These are phyloP conservation scores for Exobasidium rhododendri DNA, from an alignment of 1,284 basidiomycete species.

Conservation along the genomic window DNA sequence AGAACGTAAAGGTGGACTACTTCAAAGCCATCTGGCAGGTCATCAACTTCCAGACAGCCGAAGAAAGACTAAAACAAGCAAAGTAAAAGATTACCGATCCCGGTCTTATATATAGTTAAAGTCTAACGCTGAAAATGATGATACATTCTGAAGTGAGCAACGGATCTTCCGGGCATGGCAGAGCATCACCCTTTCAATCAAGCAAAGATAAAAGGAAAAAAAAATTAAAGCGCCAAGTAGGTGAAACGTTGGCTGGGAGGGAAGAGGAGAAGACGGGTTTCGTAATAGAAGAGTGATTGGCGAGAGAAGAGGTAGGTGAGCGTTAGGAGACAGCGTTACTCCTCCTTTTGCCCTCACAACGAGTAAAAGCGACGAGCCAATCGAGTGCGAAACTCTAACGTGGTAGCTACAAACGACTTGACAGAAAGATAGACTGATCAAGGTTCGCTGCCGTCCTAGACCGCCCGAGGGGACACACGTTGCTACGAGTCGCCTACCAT, in stretches of 20 bases:
- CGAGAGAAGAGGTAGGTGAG: neutral
- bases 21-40: constrained; percentile 54
- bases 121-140: too few species aligned
- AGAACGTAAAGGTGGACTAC: constrained; percentile 54
- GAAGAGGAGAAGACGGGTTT: neutral
- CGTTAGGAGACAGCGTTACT: neutral
- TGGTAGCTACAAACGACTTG: neutral
- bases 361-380: constrained; percentile 1
- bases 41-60: constrained; percentile 54
- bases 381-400: constrained; percentile 8
- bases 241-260: too few species aligned
- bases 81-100: constrained; percentile 19
- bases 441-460: neutral
- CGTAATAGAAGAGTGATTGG: neutral
- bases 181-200: too few species aligned
- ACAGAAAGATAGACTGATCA: neutral
- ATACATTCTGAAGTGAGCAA: neutral
- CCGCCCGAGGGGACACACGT: constrained; percentile 6
- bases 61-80: constrained; percentile 48
- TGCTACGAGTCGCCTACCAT: neutral
- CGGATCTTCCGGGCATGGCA: neutral
- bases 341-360: neutral
- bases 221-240: too few species aligned
- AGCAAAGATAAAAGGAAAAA: neutral
- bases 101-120: too few species aligned